These are phyloP conservation scores for Pseudocercospora fuligena DNA, from an alignment of 2,329 filamentous ascomycete species.

Conservation along the genomic window DNA sequence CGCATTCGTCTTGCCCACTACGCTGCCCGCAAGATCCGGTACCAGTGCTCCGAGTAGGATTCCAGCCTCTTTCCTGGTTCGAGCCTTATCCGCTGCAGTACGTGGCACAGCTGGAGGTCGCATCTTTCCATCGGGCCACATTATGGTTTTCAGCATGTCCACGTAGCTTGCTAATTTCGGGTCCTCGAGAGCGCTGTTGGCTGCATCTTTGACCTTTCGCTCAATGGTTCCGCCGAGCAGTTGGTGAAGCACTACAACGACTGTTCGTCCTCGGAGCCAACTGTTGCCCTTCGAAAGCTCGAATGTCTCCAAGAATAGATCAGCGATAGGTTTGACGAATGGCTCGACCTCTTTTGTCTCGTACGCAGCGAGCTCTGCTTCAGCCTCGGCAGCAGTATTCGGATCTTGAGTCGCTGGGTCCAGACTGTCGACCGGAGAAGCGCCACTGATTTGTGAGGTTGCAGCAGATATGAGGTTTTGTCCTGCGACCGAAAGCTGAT, in stretches of 20 bases:
- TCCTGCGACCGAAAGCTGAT: constrained; percentile 89
- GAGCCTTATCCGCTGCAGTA: constrained; percentile 73
- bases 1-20: constrained; percentile 90
- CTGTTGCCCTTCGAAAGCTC: constrained; percentile 94
- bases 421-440: constrained; percentile 49
- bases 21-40: constrained; percentile 88
- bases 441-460: constrained; percentile 55
- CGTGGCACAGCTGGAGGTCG: constrained; percentile 59
- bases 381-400: constrained; percentile 71
- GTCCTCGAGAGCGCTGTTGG: constrained; percentile 74
- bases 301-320: constrained; percentile 95
- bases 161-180: constrained; percentile 79
- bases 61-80: constrained; percentile 83
- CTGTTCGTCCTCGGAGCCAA: constrained; percentile 93
- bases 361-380: constrained; percentile 91
- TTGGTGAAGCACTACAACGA: constrained; percentile 95
- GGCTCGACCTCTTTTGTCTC: constrained; percentile 88
- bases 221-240: constrained; percentile 95
- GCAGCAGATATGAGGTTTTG: constrained; percentile 86
- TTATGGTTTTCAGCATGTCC: constrained; percentile 69
- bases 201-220: constrained; percentile 86
- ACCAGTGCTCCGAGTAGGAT: constrained; percentile 87
- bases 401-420: constrained; percentile 49
- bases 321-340: constrained; percentile 97
- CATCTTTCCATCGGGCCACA: constrained; percentile 78